Evolutionary conservation across 495 filamentous ascomycete genomes (phyloP), one percentile per base, ranked within the genome.

Genomic region (Hypoxylon rickii): DNA sequence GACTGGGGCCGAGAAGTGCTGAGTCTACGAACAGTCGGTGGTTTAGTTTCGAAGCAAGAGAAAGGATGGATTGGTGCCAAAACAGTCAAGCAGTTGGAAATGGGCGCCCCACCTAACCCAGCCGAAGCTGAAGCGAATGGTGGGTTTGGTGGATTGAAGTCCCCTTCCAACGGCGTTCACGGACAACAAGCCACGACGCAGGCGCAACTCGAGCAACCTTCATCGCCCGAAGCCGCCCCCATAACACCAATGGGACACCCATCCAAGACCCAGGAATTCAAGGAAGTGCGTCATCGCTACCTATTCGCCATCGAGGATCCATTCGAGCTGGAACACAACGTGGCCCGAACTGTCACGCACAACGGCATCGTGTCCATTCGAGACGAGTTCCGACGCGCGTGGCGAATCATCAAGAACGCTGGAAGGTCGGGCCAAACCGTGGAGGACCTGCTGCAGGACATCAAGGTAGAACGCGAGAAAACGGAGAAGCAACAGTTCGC

Each of bases 251-350:
- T 17, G 18, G 20, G 43, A 17, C 16, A 47, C 39, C 16, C 42
- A 12, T 15, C 44, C 0, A 60, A 64, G n/a, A 24, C 63, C 29
- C 47, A 66, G 38, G 70, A 76, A n/a, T 18, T 74, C 12, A 86
- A 85, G 56, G 86, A 88, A 61, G 74, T 91, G 12, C 79, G 86
- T 7, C 79, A 90, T 57, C 82, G 89, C n/a, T 94, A 88, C 66
- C 80, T 95, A 12, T 86, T 94, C 57, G 86, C 89, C 29, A 90
- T 95, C 52, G 90, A 95, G 64, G 90, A 95, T 65, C 90, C 90
- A 0, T 94, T 95, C 65, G 90, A 94, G 74, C 75, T 80, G 2
- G 83, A 86, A 38, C 89, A 94, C 69, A 94, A 95, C 61, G 85
- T 95, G 37, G 90, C 86, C 7, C 75, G 89, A 22, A 94, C 90